Evolutionary conservation across 306 rosid species (phyloP).

Genomic region (Vigna unguiculata): DNA sequence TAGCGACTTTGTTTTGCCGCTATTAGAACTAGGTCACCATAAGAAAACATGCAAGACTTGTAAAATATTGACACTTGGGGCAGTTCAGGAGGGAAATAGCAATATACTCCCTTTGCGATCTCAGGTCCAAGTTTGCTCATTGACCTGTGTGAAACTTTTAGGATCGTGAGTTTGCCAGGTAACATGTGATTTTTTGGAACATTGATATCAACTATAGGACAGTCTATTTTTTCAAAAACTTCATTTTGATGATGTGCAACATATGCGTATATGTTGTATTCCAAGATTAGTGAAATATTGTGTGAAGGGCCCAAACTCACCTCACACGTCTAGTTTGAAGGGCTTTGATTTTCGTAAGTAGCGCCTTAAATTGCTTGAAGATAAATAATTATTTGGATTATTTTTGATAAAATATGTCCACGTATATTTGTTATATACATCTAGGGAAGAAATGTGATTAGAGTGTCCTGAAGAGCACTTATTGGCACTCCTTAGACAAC

Average conservation of each 20-base stretch:
- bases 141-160: not conserved
- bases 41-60: not conserved
- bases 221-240: too few species aligned
- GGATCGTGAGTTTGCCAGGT: not conserved
- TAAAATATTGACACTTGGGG: too few species aligned
- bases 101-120: not conserved
- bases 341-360: not conserved
- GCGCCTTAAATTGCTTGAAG: not conserved
- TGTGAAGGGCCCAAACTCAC: not conserved
- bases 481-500: not conserved
- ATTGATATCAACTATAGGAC: too few species aligned
- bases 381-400: not conserved
- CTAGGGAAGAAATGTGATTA: not conserved
- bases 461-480: not conserved
- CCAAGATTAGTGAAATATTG: not conserved
- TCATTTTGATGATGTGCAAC: not conserved
- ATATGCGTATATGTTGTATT: not conserved
- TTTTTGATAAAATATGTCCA: not conserved
- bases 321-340: not conserved
- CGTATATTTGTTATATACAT: not conserved
- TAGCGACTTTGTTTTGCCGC: not conserved
- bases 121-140: not conserved
- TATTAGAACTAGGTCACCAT: not conserved
- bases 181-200: too few species aligned
- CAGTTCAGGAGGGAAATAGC: not conserved